Evolutionary conservation across 2,329 filamentous ascomycete genomes (phyloP).

Genomic region (Ophiostoma angusticollis): DNA sequence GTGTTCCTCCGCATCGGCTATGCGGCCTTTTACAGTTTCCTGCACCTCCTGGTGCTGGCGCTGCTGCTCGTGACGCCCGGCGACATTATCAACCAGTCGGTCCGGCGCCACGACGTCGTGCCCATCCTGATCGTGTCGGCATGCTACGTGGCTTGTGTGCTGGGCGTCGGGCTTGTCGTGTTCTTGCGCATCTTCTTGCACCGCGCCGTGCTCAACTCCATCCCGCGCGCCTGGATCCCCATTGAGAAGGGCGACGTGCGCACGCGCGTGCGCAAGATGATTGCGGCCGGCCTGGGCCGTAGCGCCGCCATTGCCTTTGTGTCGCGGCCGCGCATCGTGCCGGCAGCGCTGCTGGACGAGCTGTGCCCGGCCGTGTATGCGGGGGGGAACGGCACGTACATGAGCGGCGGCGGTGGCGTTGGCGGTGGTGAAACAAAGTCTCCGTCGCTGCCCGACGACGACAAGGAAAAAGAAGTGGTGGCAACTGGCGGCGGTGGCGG

Average conservation of each 20-base stretch:
- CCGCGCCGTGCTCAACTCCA: conserved; percentile 61
- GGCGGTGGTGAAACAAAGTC: not conserved
- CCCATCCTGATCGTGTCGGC: conserved; percentile 75
- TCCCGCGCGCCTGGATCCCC: conserved; percentile 78
- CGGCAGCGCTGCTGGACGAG: conserved; percentile 14
- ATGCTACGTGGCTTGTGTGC: conserved; percentile 58
- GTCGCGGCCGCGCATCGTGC: conserved; percentile 50
- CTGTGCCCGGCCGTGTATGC: conserved; percentile 2
- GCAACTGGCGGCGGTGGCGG: not conserved
- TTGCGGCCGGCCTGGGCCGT: conserved; percentile 56
- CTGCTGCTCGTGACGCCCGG: conserved; percentile 69
- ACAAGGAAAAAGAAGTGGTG: not conserved
- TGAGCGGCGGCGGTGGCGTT: not conserved
- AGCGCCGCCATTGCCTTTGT: conserved; percentile 76
- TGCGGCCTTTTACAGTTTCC: conserved; percentile 60
- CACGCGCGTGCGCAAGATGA: conserved; percentile 60
- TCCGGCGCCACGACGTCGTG: conserved; percentile 51
- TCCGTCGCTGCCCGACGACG: not conserved
- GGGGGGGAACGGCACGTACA: not conserved
- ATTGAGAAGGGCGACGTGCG: conserved; percentile 74
- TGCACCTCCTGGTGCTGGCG: conserved; percentile 59
- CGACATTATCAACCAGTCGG: conserved; percentile 69
- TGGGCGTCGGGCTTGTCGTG: conserved; percentile 65
- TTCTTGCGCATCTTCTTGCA: conserved; percentile 77
- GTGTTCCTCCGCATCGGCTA: conserved; percentile 71